Evolutionary conservation across 2,329 filamentous ascomycete species (phyloP).

Genomic region (Venturia aucupariae): DNA sequence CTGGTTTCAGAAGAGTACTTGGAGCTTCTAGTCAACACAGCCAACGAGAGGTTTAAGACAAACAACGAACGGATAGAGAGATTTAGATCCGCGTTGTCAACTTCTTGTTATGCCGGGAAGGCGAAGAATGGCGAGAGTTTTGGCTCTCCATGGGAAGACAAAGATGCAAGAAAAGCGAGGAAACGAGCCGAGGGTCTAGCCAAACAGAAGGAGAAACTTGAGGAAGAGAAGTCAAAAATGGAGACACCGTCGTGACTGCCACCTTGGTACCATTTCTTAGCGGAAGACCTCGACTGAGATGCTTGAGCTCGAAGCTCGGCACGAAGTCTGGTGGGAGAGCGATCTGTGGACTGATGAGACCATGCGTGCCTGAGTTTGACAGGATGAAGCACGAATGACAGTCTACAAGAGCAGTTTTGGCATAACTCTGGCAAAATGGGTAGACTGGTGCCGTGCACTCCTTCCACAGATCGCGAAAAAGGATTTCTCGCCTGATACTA

Average conservation of each 20-base stretch:
- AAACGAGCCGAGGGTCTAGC: constrained; percentile 14
- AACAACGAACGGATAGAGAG: constrained; percentile 59
- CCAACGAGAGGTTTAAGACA: constrained; percentile 64
- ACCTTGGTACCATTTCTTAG: not conserved
- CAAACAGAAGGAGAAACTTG: not conserved
- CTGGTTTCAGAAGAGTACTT: constrained; percentile 62
- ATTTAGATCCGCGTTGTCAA: constrained; percentile 47
- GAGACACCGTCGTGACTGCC: not conserved
- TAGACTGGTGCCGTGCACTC: no score
- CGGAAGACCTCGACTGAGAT: not conserved
- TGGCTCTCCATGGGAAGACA: constrained; percentile 8
- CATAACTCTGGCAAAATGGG: no score
- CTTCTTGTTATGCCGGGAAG: constrained; percentile 23
- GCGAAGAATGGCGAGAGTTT: constrained; percentile 22
- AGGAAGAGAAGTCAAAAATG: not conserved
- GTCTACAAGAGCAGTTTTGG: no score
- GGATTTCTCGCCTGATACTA: no score
- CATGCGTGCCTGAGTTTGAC: no score
- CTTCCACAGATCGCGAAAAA: no score
- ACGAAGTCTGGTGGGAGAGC: not conserved
- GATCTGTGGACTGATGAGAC: no score
- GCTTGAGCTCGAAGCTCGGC: not conserved
- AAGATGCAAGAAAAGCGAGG: constrained; percentile 18
- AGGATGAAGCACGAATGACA: no score
- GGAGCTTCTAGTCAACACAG: constrained; percentile 54